Percentiles rank a stretch among this genome's conserved stretches.
phyloP scores from a whole-genome alignment of 768 basidiomycete genomes.

The Phanerodontia chrysosporium region DNA sequence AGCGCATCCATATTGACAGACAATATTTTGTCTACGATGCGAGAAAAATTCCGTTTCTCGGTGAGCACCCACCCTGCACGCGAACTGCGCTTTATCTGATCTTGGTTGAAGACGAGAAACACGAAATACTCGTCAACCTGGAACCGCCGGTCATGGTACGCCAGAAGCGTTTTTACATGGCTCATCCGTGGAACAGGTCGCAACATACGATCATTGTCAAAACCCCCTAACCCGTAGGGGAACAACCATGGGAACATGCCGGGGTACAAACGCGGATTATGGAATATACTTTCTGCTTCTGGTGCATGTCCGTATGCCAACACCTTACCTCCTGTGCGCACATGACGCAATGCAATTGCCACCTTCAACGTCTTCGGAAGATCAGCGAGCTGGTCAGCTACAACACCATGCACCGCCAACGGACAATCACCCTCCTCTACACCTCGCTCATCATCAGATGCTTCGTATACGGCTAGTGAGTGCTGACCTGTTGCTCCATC shows the following conservation, averaged over 20 bases:
- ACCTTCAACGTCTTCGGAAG: conserved; percentile 19
- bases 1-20: conserved; percentile 20
- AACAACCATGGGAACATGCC: conserved; percentile 39
- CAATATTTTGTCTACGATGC: conserved; percentile 12
- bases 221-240: conserved; percentile 36
- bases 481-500: not conserved
- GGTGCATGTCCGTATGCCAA: conserved; percentile 27
- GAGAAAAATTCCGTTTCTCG: conserved; percentile 15
- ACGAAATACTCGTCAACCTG: conserved; percentile 34
- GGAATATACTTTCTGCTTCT: conserved; percentile 27
- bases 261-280: conserved; percentile 33
- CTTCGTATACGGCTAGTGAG: not conserved
- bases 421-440: conserved; percentile 27
- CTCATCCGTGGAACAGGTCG: not conserved
- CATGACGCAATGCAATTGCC: conserved; percentile 24
- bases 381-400: conserved; percentile 19
- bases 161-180: conserved; percentile 28
- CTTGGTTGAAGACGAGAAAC: conserved; percentile 35
- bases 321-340: conserved; percentile 23
- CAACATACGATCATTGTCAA: conserved; percentile 24
- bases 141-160: conserved; percentile 39
- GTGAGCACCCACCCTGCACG: conserved; percentile 24
- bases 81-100: conserved; percentile 30
- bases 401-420: conserved; percentile 35
- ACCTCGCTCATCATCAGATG: not conserved